Base-by-base conservation (phyloP, 768 basidiomycete species). In the Panellus pusillus region DNA sequence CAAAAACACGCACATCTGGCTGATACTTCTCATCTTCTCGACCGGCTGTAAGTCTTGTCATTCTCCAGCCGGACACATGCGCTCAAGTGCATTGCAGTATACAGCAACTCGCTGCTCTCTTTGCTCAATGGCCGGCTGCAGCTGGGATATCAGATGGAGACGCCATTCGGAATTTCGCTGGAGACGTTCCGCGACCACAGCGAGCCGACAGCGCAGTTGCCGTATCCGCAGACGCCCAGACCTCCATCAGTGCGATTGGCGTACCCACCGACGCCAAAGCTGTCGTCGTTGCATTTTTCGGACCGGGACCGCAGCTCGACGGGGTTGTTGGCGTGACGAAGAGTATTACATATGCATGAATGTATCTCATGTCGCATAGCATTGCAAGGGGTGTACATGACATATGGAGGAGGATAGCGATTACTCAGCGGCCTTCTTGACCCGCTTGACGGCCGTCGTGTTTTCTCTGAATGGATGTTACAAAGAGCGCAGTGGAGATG, bases 401-500 rank as follows among this genome's bases (percentile, higher is more conserved):
- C 58, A 55, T 50, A 35, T 31, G 45, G 36, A 29, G 41, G 45
- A 12, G 13, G 31, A 43, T 24, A 11, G 50, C 17, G 38, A 48
- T 48, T 44, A 61, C 60, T 81, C 72, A 35, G 80, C 66, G 57
- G 79, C 75, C 62, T 79, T 70, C 74, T 81, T 86, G 71, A 74
- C 71, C 71, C 85, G 87, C 83, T 93, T 94, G 77, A 84, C 87
- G n/a, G 93, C 93, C 44, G 81, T 79, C 17, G 88, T 91, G 74
- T 94, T 93, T 79, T 95, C 93, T 70, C 93, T 91, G 68, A 51
- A 43, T 2, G 44, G 17, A 36, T 9, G 44, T 41, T n/a, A 18
- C 44, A 38, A 29, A 43, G 37, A 42, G 31, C 42, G 18, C 13
- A 47, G 19, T 44, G 48, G 37, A 51, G 44, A 38, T 18, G 18